Evolutionary conservation across 1,284 basidiomycete species (phyloP).

Genomic region (Filobasidium uniguttulatum): DNA sequence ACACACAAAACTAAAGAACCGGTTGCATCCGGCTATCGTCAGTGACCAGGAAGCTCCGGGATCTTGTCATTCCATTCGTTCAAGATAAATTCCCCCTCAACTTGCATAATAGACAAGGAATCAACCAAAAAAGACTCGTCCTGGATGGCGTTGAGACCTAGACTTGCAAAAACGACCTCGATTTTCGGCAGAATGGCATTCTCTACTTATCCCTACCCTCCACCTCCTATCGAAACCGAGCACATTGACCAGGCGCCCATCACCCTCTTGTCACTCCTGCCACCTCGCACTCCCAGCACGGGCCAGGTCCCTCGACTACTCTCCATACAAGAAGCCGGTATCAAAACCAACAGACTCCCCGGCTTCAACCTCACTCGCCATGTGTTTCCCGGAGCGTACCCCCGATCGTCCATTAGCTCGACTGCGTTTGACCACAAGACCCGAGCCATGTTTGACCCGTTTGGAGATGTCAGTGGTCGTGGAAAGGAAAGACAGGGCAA

Average conservation of each 20-base stretch:
- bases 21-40: too few relatives aligned
- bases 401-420: slow-evolving; percentile 38
- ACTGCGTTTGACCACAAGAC: slow-evolving; percentile 15
- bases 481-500: slow-evolving; percentile 28
- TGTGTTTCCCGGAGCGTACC: slow-evolving; percentile 55
- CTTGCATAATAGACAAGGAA: too few relatives aligned
- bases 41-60: too few relatives aligned
- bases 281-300: slow-evolving; percentile 10
- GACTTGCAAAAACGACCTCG: too few relatives aligned
- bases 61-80: too few relatives aligned
- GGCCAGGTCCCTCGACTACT: slow-evolving; percentile 16
- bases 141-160: too few relatives aligned
- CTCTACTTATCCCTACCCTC: slow-evolving; percentile 4
- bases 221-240: slow-evolving; percentile 2
- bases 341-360: slow-evolving; percentile 13
- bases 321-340: slow-evolving; percentile 24
- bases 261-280: slow-evolving; percentile 11
- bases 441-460: slow-evolving; percentile 13
- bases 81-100: too few relatives aligned
- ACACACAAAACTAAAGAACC: too few relatives aligned
- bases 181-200: background rate
- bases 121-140: too few relatives aligned
- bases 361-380: slow-evolving; percentile 48
- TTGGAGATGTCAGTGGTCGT: slow-evolving; percentile 1
- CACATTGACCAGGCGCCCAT: background rate